A percentile compares a stretch with the other conserved stretches of the same genome.
Conservation (phyloP, 495 filamentous ascomycete genomes). For the Staphylotrichum tortipilum region DNA sequence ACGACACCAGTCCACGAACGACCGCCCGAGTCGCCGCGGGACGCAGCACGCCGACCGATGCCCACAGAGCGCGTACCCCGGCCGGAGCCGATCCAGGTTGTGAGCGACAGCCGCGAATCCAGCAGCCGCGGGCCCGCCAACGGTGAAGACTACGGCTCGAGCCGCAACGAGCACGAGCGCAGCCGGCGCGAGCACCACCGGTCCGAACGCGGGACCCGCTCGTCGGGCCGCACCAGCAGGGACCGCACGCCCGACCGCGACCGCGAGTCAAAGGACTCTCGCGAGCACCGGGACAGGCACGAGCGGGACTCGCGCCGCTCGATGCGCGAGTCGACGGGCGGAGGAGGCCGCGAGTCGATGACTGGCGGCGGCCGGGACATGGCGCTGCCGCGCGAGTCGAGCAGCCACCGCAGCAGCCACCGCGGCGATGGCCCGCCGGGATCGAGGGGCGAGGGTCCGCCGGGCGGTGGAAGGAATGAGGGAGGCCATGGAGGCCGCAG, state of each 20-base stretch:
- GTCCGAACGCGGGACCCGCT: constrained; percentile 26
- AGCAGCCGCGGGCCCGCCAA: constrained; percentile 11
- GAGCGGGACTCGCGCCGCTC: constrained; percentile 21
- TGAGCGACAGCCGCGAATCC: constrained; percentile 22
- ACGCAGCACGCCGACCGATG: constrained; percentile 18
- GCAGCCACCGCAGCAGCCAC: constrained; percentile 16
- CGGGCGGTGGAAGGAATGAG: constrained; percentile 2
- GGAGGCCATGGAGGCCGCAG: constrained; percentile 4
- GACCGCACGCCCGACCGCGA: constrained; percentile 4
- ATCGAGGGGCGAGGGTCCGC: constrained; percentile 4
- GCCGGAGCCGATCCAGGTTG: constrained; percentile 23
- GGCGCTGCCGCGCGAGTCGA: constrained; percentile 21
- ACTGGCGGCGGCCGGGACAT: constrained; percentile 17
- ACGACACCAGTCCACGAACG: constrained; percentile 39
- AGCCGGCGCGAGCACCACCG: constrained; percentile 37
- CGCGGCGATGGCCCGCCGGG: constrained; percentile 13
- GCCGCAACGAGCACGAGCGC: constrained; percentile 34
- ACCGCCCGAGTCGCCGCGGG: constrained; percentile 29
- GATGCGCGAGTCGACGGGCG: constrained; percentile 15
- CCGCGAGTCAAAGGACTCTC: constrained; percentile 9
- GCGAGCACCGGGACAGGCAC: constrained; percentile 14
- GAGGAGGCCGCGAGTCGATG: constrained; percentile 11
- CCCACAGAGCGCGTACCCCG: constrained; percentile 12
- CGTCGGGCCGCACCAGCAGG: constrained; percentile 33
- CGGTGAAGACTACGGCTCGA: constrained; percentile 26